These are phyloP conservation scores for Tripterygium wilfordii DNA, from an alignment of 177 flowering plant genomes.

Conservation along the genomic window DNA sequence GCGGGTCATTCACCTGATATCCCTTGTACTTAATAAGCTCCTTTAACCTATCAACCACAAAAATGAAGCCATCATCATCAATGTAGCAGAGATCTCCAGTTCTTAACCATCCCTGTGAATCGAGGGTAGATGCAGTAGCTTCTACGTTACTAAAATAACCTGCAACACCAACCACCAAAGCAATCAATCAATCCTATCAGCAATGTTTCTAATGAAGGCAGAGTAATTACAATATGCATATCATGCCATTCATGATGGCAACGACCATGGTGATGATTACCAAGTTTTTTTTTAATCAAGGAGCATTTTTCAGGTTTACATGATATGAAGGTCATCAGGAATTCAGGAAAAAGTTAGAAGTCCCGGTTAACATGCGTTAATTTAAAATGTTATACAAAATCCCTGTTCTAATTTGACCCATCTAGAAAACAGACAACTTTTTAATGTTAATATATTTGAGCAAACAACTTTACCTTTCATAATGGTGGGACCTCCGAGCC, in stretches of 20 bases:
- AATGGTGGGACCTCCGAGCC: conserved; percentile 71
- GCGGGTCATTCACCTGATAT: conserved; percentile 55
- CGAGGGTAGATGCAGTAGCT: conserved; percentile 56
- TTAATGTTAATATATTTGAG: neutral
- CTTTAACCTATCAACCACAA: conserved; percentile 78
- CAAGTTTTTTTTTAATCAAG: too few species aligned
- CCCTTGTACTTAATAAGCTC: conserved; percentile 92
- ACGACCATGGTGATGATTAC: too few species aligned
- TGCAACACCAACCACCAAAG: conserved; percentile 12
- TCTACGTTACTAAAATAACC: conserved; percentile 70
- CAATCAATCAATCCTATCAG: neutral
- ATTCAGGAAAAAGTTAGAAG: too few species aligned
- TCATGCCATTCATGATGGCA: too few species aligned
- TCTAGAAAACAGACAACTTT: too few species aligned
- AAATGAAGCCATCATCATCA: conserved; percentile 72
- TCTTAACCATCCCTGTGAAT: conserved; percentile 74
- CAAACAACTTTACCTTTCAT: conserved; percentile 67
- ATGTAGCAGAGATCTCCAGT: conserved; percentile 88
- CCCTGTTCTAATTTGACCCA: too few species aligned
- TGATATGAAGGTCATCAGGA: too few species aligned
- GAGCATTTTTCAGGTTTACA: too few species aligned
- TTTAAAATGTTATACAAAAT: too few species aligned
- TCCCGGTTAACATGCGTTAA: too few species aligned
- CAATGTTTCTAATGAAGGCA: too few species aligned
- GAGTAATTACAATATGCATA: too few species aligned